phyloP scores from a whole-genome alignment of 805 yeast genomes.

The Lachancea sp. region DNA sequence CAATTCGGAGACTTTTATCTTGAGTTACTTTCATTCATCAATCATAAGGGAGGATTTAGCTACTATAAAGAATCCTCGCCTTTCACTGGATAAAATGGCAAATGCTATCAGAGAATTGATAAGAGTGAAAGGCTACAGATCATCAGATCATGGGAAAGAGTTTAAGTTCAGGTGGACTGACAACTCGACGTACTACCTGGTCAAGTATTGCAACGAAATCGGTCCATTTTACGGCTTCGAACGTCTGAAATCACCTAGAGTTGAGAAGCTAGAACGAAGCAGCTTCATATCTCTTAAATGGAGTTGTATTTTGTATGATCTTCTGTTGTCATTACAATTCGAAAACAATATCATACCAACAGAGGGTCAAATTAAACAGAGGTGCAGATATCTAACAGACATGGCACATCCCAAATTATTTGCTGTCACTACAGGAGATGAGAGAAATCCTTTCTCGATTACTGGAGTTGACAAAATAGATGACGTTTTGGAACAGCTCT shows the following conservation, averaged over 20 bases:
- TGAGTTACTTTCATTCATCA: slow-evolving; percentile 1
- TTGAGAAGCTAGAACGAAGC: not conserved
- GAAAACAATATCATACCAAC: slow-evolving; percentile 1
- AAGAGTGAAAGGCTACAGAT: not conserved
- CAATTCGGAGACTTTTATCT: not conserved
- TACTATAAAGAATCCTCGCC: slow-evolving; percentile 1
- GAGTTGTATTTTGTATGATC: slow-evolving; percentile 2
- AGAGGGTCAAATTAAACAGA: slow-evolving; percentile 1
- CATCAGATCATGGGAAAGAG: slow-evolving; percentile 1
- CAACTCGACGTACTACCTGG: not conserved
- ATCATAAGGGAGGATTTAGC: not conserved
- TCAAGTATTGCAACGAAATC: slow-evolving; percentile 1
- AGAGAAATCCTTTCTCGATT: not conserved
- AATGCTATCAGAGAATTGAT: not conserved
- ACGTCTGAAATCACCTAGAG: not conserved
- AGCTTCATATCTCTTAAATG: slow-evolving; percentile 2
- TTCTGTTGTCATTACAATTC: slow-evolving; percentile 1
- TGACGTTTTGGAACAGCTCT: not conserved
- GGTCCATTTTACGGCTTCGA: slow-evolving; percentile 4
- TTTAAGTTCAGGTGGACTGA: slow-evolving; percentile 2
- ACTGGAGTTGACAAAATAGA: slow-evolving; percentile 2
- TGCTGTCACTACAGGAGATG: not conserved
- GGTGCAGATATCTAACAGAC: slow-evolving; percentile 1
- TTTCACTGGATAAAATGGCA: not conserved
- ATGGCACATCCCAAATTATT: not conserved